Percentiles rank a stretch among this genome's conserved stretches.
These are phyloP conservation scores for Penicillium canescens DNA, from an alignment of 495 filamentous ascomycete species.

Conservation along the genomic window DNA sequence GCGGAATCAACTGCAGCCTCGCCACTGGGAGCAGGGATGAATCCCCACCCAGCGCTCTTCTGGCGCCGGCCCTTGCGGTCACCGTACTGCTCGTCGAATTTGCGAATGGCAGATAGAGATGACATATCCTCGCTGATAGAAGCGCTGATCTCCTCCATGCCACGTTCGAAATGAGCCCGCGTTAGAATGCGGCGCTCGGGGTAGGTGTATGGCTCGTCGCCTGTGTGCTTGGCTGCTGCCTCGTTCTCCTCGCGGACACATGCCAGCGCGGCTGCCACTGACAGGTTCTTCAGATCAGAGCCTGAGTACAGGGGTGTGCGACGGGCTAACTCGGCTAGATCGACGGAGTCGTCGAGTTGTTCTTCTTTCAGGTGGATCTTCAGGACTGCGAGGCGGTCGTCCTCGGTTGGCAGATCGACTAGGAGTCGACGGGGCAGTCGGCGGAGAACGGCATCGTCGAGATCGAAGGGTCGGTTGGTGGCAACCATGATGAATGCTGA, in stretches of 20 bases:
- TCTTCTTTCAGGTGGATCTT: conserved; percentile 84
- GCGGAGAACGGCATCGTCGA: conserved; percentile 91
- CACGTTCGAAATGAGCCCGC: conserved; percentile 75
- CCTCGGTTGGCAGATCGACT: conserved; percentile 79
- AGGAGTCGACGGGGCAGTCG: conserved; percentile 78
- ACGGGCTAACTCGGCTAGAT: conserved; percentile 66
- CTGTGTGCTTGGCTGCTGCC: conserved; percentile 51
- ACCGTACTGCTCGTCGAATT: conserved; percentile 96
- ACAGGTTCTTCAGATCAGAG: conserved; percentile 93
- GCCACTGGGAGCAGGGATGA: conserved; percentile 29
- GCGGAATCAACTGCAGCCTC: conserved; percentile 31
- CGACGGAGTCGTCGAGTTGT: conserved; percentile 64
- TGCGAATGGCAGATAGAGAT: conserved; percentile 77
- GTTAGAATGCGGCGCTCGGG: conserved; percentile 67
- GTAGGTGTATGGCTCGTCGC: conserved; percentile 54
- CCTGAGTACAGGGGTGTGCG: conserved; percentile 92
- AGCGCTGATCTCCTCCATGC: conserved; percentile 84
- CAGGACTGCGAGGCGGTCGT: conserved; percentile 78
- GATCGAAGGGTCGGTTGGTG: conserved; percentile 92
- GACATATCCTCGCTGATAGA: conserved; percentile 96
- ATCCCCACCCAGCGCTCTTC: conserved; percentile 52
- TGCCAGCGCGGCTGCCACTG: conserved; percentile 84
- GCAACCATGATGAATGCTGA: conserved; percentile 98
- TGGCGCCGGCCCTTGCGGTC: conserved; percentile 75
- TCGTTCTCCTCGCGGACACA: conserved; percentile 85